Base-by-base conservation (phyloP, 73 alveolate genomes). In the Effrenium voratum region DNA sequence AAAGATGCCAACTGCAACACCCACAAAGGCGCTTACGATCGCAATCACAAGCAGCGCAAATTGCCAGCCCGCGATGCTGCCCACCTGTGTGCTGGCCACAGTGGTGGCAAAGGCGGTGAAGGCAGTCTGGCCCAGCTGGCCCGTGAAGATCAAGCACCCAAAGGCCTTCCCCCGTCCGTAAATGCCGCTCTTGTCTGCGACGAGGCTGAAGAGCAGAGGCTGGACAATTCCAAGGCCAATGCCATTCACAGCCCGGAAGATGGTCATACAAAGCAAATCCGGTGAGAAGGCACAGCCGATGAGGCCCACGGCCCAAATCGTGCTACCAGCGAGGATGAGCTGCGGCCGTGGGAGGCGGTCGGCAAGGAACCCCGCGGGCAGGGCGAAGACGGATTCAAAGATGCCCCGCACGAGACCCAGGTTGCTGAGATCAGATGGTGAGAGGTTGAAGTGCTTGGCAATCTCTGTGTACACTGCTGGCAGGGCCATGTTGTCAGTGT, bases 71-170 rank as follows among this genome's bases (percentile, higher is more conserved):
- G 97, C 87, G 12, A 90, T 70, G 43, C 88, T 38, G 16, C 82
- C 83, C 32, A 90, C 68, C 88, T 66, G 88, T 19, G n/a, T 34
- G 22, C 57, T n/a, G 5, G 97, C 97, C 1, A 90, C 47, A 57
- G 59, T 24, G 59, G 97, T 90, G 57, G 97, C 97, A 30, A 90
- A 90, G 40, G 97, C 97, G 5, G 97, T 90, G 76, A 90, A 90
- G 34, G 88, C 97, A 2, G 97, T 90, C 40, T 90, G 97, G 30
- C 97, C 97, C 88, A 68, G 38, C 32, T 45, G 46, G 30, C 93
- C 93, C 3, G 55, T 34, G 52, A 43, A 83, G 30, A 49, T 75
- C 55, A 83, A 52, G 26, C 32, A 50, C 30, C 93, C 93, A 57
- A 83, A 83, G 38, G 93, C 93, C 16, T 66, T 63, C 40, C 93